A percentile compares a stretch with the other conserved stretches of the same genome.
Conservation (phyloP, 768 basidiomycete species). For the Collybia nuda region DNA sequence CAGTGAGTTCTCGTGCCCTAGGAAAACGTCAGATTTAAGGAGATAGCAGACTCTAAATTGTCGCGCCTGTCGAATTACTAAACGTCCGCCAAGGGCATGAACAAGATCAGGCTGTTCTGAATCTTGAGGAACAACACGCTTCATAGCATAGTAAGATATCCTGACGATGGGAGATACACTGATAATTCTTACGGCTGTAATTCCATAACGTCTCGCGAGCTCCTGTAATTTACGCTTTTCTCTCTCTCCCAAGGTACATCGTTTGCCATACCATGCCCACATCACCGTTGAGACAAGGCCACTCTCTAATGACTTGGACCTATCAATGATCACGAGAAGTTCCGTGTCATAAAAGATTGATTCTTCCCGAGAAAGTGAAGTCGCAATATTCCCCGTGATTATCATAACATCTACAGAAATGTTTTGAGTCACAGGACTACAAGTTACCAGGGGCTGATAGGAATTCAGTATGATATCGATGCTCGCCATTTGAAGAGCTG, state of each 20-base stretch:
- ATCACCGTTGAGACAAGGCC: conserved; percentile 69
- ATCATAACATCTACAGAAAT: conserved; percentile 76
- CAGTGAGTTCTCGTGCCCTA: conserved; percentile 75
- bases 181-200: conserved; percentile 48
- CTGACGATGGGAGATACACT: not conserved
- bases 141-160: conserved; percentile 1
- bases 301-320: conserved; percentile 61
- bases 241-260: conserved; percentile 47
- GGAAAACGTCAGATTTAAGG: conserved; percentile 2
- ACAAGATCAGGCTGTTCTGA: conserved; percentile 67
- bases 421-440: conserved; percentile 37
- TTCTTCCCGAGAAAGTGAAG: conserved; percentile 40
- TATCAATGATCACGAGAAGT: conserved; percentile 64
- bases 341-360: conserved; percentile 76
- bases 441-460: conserved; percentile 13
- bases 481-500: too few relatives aligned
- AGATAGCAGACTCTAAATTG: not conserved
- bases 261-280: conserved; percentile 77
- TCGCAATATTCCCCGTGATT: conserved; percentile 51
- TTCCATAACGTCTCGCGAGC: conserved; percentile 72
- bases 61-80: conserved; percentile 75
- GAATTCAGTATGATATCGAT: not conserved
- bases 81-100: conserved; percentile 59
- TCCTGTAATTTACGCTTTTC: conserved; percentile 72
- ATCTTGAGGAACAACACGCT: conserved; percentile 54